phyloP scores from a whole-genome alignment of 495 filamentous ascomycete species.

The Hamigera avellanea region DNA sequence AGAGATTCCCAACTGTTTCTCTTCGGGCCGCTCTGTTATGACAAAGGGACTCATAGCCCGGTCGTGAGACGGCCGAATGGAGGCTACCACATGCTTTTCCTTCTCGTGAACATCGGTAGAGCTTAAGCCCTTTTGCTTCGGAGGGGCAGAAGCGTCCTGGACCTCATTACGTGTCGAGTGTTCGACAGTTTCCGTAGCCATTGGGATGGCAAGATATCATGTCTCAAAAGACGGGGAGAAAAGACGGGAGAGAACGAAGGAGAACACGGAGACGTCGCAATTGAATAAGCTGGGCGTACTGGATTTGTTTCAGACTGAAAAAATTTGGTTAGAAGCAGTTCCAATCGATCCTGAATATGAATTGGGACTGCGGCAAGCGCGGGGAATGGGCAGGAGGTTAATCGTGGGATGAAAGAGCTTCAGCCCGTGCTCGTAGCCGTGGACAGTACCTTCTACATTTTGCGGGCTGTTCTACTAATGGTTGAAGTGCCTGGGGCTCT shows the following conservation, averaged over 20 bases:
- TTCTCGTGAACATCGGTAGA: conserved; percentile 31
- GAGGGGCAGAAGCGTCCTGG: conserved; percentile 13
- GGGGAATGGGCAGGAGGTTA: background rate
- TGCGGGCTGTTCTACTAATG: too few relatives aligned
- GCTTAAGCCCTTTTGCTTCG: conserved; percentile 22
- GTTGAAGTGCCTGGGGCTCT: background rate
- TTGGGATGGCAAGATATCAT: conserved; percentile 27
- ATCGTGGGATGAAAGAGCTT: background rate
- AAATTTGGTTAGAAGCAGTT: too few relatives aligned
- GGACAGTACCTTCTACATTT: too few relatives aligned
- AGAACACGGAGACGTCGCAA: conserved; percentile 8
- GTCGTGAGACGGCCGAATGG: conserved; percentile 32
- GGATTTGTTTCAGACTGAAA: too few relatives aligned
- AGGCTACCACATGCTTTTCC: conserved; percentile 35
- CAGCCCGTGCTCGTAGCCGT: too few relatives aligned
- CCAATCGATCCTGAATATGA: too few relatives aligned
- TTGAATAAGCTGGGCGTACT: conserved; percentile 9
- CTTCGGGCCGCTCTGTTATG: conserved; percentile 39
- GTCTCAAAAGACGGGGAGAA: conserved; percentile 12
- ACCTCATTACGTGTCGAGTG: conserved; percentile 27
- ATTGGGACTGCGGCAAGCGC: background rate
- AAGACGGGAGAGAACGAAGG: conserved; percentile 12
- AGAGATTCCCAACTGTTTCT: conserved; percentile 46
- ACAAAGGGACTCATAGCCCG: conserved; percentile 39
- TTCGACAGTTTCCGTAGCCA: conserved; percentile 34